Evolutionary conservation across 805 yeast genomes (phyloP).

Genomic region (Saccharomycopsis fibuligera): DNA sequence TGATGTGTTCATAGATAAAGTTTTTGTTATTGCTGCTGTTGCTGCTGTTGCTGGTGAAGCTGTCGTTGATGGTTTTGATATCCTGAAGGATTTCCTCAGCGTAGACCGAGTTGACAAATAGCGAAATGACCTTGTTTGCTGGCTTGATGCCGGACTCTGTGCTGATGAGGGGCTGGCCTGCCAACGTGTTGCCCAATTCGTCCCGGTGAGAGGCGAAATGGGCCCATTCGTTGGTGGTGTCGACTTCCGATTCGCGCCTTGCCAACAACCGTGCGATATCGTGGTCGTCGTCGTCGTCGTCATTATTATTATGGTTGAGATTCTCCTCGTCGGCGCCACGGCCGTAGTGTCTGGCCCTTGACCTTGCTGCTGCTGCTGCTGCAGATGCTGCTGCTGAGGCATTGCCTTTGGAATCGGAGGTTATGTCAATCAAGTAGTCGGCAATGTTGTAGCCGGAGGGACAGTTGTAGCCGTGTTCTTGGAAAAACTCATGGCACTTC

Average conservation of each 20-base stretch:
- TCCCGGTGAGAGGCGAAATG: constrained; percentile 79
- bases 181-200: constrained; percentile 31
- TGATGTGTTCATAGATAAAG: constrained; percentile 14
- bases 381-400: constrained; percentile 12
- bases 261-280: constrained; percentile 24
- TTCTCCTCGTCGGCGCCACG: constrained; percentile 28
- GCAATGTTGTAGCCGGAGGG: constrained; percentile 92
- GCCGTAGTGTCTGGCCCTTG: constrained; percentile 17
- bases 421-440: constrained; percentile 85
- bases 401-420: constrained; percentile 47
- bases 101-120: constrained; percentile 15
- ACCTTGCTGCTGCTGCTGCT: constrained; percentile 15
- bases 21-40: constrained; percentile 25
- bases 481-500: constrained; percentile 69
- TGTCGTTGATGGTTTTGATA: constrained; percentile 10
- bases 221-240: constrained; percentile 77
- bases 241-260: constrained; percentile 32
- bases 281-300: constrained; percentile 29
- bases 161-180: not conserved
- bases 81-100: constrained; percentile 20
- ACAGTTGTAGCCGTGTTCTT: constrained; percentile 68
- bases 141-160: not conserved
- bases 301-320: constrained; percentile 24
- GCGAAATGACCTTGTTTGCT: constrained; percentile 2
- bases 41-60: not conserved